Evolutionary conservation across 1,139 yeast species (phyloP).

Genomic region (Debaryomyces psychrophilus): DNA sequence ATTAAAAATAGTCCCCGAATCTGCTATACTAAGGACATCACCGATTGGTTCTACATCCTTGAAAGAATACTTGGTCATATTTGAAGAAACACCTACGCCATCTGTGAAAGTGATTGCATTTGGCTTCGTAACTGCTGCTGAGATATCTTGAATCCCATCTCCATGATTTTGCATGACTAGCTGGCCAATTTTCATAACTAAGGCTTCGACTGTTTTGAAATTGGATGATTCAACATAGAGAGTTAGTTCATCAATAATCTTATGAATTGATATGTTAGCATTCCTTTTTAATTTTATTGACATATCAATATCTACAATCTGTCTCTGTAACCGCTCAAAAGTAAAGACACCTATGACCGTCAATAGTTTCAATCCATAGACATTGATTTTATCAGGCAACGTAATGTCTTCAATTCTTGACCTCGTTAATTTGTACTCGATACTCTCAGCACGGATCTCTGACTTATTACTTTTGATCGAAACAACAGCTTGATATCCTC

Average conservation of each 20-base stretch:
- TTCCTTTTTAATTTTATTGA: conserved; percentile 45
- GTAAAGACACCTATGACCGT: conserved; percentile 91
- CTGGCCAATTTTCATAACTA: conserved; percentile 75
- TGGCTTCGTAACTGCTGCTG: conserved; percentile 76
- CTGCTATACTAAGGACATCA: conserved; percentile 11
- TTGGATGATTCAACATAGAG: conserved; percentile 70
- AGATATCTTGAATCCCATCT: conserved; percentile 40
- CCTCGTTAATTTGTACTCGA: conserved; percentile 42
- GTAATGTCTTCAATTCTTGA: conserved; percentile 24
- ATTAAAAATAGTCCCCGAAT: conserved; percentile 26
- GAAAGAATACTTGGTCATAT: conserved; percentile 47
- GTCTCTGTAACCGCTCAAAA: conserved; percentile 81
- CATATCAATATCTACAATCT: conserved; percentile 68
- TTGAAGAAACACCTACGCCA: conserved; percentile 85
- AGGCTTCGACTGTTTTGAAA: conserved; percentile 91
- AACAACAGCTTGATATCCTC: conserved; percentile 54
- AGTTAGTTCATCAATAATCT: conserved; percentile 50
- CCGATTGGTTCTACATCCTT: conserved; percentile 27
- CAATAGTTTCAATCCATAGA: conserved; percentile 59
- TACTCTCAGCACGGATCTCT: conserved; percentile 57
- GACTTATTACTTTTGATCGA: conserved; percentile 54
- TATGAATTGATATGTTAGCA: conserved; percentile 34
- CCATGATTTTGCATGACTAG: conserved; percentile 49
- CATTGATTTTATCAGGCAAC: conserved; percentile 44
- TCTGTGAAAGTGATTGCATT: conserved; percentile 85